Conservation (phyloP, 371 early-diverging fungal genomes). For the Mucor circinelloides region DNA sequence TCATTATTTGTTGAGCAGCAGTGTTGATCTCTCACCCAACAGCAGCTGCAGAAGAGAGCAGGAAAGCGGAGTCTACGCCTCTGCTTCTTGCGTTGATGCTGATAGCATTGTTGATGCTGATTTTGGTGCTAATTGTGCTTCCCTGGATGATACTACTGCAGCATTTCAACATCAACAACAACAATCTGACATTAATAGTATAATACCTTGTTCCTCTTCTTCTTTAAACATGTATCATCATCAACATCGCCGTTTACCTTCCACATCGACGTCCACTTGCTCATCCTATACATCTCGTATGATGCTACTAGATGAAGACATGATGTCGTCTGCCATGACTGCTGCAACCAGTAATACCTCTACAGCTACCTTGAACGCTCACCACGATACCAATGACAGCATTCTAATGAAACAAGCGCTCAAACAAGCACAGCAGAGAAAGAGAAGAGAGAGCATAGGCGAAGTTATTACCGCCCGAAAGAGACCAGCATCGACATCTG, state of each 20-base stretch:
- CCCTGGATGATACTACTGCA: background rate
- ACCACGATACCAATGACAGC: conserved; percentile 8
- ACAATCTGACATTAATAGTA: background rate
- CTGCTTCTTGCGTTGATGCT: background rate
- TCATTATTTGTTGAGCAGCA: background rate
- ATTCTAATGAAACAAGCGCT: conserved; percentile 20
- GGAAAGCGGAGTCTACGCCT: background rate
- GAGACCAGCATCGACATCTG: conserved; percentile 21
- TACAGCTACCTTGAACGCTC: background rate
- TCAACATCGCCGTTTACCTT: background rate
- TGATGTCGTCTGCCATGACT: background rate
- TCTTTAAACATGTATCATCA: conserved; percentile 6
- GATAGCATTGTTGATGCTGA: background rate
- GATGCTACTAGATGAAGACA: background rate
- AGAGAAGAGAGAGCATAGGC: conserved; percentile 41
- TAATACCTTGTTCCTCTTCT: conserved; percentile 11
- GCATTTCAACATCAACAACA: conserved; percentile 1
- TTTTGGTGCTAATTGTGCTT: background rate
- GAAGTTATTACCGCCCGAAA: conserved; percentile 17
- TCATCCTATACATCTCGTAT: conserved; percentile 4
- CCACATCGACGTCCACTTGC: background rate
- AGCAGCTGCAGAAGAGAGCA: background rate
- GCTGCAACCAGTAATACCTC: background rate
- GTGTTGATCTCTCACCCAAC: background rate
- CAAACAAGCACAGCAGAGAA: conserved; percentile 8